These are phyloP conservation scores for Copromyces sp. DNA, from an alignment of 495 filamentous ascomycete genomes.

Conservation along the genomic window DNA sequence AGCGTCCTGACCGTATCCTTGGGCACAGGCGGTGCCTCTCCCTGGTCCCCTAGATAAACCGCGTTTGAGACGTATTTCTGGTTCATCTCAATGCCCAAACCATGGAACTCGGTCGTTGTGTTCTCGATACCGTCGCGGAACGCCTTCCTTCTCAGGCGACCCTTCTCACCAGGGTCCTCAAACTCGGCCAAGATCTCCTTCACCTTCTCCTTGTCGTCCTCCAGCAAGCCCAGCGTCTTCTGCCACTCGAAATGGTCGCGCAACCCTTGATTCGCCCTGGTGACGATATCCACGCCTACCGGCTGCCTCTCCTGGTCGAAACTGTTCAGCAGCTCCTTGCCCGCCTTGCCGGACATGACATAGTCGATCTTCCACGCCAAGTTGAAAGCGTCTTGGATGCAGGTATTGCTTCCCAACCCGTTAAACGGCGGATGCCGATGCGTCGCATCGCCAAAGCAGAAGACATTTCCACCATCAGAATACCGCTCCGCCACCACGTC, in stretches of 20 bases:
- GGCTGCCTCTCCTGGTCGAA: conserved; percentile 33
- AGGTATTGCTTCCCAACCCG: conserved; percentile 39
- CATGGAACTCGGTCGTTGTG: conserved; percentile 27
- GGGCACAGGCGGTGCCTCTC: conserved; percentile 7
- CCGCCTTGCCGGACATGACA: conserved; percentile 27
- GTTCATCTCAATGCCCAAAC: conserved; percentile 31
- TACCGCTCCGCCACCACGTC: conserved; percentile 34
- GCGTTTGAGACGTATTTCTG: conserved; percentile 27
- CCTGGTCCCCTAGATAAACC: conserved; percentile 18
- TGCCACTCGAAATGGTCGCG: conserved; percentile 25
- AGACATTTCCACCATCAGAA: conserved; percentile 28
- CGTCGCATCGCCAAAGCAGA: conserved; percentile 38
- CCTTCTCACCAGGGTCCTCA: conserved; percentile 17
- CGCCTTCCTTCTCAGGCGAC: conserved; percentile 9
- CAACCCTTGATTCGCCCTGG: conserved; percentile 30
- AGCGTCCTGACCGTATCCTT: conserved; percentile 12
- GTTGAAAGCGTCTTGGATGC: conserved; percentile 41
- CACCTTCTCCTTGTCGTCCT: conserved; percentile 16
- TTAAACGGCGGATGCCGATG: conserved; percentile 40
- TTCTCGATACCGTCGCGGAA: conserved; percentile 23
- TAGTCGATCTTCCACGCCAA: conserved; percentile 40
- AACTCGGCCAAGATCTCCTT: conserved; percentile 17
- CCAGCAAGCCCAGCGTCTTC: conserved; percentile 25
- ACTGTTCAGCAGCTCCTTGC: conserved; percentile 17
- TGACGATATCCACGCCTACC: conserved; percentile 28